Percentiles rank a stretch among this genome's conserved stretches.
Conservation (phyloP, 495 filamentous ascomycete species). For the Penicillium canariense region DNA sequence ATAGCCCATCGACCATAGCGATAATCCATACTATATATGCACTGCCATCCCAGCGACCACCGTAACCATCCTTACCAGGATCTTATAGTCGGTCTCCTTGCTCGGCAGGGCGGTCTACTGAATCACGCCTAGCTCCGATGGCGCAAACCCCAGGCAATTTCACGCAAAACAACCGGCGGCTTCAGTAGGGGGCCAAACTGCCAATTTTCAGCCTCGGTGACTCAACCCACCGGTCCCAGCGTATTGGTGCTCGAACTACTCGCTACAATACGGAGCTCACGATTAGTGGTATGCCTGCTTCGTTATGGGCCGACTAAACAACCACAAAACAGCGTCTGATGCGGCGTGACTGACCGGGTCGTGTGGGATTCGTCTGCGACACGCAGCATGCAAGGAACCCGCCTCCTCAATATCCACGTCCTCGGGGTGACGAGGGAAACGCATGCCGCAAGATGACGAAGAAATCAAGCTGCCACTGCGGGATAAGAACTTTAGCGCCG, state of each 20-base stretch:
- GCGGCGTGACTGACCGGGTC: too few species aligned
- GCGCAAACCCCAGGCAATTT: slow-evolving; percentile 3
- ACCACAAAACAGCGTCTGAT: too few species aligned
- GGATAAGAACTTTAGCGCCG: slow-evolving; percentile 6
- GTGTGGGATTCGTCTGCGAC: slow-evolving; percentile 1
- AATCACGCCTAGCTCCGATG: neutral
- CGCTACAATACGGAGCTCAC: neutral
- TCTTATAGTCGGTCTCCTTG: too few species aligned
- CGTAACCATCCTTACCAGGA: neutral
- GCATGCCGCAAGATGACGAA: neutral
- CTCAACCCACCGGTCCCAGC: neutral
- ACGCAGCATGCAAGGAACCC: slow-evolving; percentile 16
- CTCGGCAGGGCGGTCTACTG: neutral
- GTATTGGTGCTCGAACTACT: too few species aligned
- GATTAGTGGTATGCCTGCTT: too few species aligned
- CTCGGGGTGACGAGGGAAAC: neutral
- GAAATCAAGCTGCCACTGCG: neutral
- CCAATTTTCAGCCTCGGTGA: neutral
- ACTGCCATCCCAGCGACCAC: too few species aligned
- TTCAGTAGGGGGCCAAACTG: neutral
- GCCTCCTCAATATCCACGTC: neutral
- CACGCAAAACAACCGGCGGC: slow-evolving; percentile 1
- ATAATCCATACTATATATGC: neutral
- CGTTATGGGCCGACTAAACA: too few species aligned
- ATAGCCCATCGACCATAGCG: neutral